phyloP scores from a whole-genome alignment of 2,329 filamentous ascomycete species.

The Parafenestella ontariensis region DNA sequence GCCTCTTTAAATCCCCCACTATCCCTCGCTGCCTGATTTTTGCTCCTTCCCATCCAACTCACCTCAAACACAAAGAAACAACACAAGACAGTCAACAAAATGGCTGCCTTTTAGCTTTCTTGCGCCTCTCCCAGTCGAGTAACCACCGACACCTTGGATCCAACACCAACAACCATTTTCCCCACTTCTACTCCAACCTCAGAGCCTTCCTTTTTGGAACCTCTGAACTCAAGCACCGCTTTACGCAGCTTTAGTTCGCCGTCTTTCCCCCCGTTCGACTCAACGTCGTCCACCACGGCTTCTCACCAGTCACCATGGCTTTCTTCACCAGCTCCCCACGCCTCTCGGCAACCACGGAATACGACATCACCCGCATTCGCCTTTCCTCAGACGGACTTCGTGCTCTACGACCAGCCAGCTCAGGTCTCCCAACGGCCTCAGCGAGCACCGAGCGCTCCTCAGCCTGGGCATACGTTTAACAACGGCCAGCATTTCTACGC shows the following conservation, averaged over 20 bases:
- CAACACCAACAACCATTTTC: constrained; percentile 26
- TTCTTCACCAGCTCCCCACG: constrained; percentile 67
- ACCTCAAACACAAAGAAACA: constrained; percentile 25
- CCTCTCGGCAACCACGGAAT: constrained; percentile 59
- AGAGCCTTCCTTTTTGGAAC: constrained; percentile 52
- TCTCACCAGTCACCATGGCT: constrained; percentile 76
- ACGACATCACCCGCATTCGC: constrained; percentile 53
- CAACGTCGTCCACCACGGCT: constrained; percentile 83
- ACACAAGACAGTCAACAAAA: constrained; percentile 42
- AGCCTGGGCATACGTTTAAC: constrained; percentile 66
- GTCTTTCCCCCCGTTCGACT: constrained; percentile 68
- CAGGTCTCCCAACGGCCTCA: constrained; percentile 51
- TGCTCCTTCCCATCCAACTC: constrained; percentile 30
- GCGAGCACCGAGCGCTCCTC: constrained; percentile 62
- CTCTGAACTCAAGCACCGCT: constrained; percentile 72
- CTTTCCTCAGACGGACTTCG: constrained; percentile 73
- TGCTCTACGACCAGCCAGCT: constrained; percentile 69
- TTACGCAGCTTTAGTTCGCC: constrained; percentile 63
- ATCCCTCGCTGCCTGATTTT: constrained; percentile 42
- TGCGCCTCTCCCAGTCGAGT: constrained; percentile 33
- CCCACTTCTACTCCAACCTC: constrained; percentile 40
- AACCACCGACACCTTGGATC: constrained; percentile 42
- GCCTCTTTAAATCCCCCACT: constrained; percentile 32
- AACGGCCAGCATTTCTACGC: constrained; percentile 69
- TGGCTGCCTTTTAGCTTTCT: constrained; percentile 50